Evolutionary conservation across 345 rosid species (phyloP), one percentile per base, ranked within the genome.

Genomic region (Lepidium aucheri): DNA sequence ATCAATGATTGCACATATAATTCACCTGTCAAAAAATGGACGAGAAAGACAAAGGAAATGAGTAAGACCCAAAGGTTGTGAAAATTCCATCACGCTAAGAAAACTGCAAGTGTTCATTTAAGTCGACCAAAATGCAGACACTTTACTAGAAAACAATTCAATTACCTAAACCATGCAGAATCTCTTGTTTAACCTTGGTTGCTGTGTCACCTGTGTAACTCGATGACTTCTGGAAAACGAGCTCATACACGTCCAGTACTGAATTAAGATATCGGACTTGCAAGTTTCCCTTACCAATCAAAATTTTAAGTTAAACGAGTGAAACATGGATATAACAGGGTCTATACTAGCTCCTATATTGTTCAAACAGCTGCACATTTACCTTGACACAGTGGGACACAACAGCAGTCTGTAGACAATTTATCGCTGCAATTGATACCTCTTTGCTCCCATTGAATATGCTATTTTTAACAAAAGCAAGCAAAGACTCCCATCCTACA

Each of bases 401-500:
- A 70, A 90, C 79, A 54, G 99, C 81, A 55, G 89, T 90, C 71
- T 88, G 97, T 34, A 94, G 76, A 80, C 99, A 88, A 71, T 76
- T 88, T 79, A 90, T 78, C 32, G 92, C 97, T 46, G 97, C 99
- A 78, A 94, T 81, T 54, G 97, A 78, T 73, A 94, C 96, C 73
- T 90, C 99, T 79, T 85, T 94, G 60, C 97, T 90, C 41, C 97
- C 89, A 80, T 81, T 86, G 64, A 86, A 78, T 69, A 81, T 84
- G 82, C 93, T 88, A 69, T 85, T 82, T 78, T 80, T 88, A 50
- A 86, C 84, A 68, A 88, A 74, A 73, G 72, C 74, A 74, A 90
- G 86, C 83, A 90, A 75, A 45, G 95, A 84, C 61, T 94, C 96
- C 99, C 99, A 90, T 73, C 96, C 97, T 93, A 84, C 75, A 63